phyloP scores from a whole-genome alignment of 164 flowering plant genomes.

The Sedum album region DNA sequence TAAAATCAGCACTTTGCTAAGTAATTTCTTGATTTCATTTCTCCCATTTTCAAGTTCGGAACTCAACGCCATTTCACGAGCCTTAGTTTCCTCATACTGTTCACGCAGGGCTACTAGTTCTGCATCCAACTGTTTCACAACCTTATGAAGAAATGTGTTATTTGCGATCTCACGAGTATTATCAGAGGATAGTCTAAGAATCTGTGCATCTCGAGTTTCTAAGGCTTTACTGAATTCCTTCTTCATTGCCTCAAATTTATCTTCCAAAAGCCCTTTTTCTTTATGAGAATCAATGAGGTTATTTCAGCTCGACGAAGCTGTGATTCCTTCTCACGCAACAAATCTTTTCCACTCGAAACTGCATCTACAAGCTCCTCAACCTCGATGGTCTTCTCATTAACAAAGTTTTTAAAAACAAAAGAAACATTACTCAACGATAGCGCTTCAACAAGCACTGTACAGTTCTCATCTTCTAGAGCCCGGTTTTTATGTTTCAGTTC shows the following conservation, averaged over 20 bases:
- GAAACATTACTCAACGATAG: conserved; percentile 1
- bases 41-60: background rate
- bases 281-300: background rate
- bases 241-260: background rate
- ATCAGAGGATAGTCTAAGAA: background rate
- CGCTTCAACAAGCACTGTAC: background rate
- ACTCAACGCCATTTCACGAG: background rate
- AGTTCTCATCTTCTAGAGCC: background rate
- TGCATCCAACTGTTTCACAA: background rate
- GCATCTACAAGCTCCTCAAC: background rate
- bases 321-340: background rate
- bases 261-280: background rate
- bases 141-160: background rate
- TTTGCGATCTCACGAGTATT: background rate
- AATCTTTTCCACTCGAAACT: background rate
- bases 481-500: background rate
- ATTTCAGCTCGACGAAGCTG: background rate
- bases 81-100: background rate
- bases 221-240: background rate
- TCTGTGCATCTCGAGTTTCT: background rate
- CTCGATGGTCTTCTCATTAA: background rate
- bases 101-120: background rate
- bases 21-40: background rate
- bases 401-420: background rate
- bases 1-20: background rate